These are phyloP conservation scores for Trametes gibbosa DNA, from an alignment of 768 basidiomycete genomes.

Conservation along the genomic window DNA sequence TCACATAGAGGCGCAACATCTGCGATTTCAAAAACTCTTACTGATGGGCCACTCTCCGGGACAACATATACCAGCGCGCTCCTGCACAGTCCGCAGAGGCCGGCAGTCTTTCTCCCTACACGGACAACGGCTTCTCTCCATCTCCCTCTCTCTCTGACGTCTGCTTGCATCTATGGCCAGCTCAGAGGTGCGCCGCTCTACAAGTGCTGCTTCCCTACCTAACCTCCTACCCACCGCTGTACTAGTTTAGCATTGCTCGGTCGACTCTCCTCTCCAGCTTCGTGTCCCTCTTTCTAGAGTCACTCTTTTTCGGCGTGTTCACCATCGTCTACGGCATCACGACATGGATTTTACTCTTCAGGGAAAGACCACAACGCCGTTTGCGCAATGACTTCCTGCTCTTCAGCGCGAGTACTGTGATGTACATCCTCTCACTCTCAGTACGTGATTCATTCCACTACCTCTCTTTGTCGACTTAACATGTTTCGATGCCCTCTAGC, in stretches of 20 bases:
- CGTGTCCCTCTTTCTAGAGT: slow-evolving; percentile 1
- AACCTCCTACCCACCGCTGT: background rate
- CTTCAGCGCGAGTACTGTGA: slow-evolving; percentile 2
- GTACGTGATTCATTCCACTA: background rate
- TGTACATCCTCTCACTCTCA: slow-evolving; percentile 4
- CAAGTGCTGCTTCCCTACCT: background rate
- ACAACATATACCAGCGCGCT: background rate
- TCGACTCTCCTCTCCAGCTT: background rate
- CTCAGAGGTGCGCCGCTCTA: background rate
- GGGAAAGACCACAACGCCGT: background rate
- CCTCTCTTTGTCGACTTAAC: too few species aligned
- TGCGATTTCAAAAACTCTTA: background rate
- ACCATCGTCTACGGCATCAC: background rate
- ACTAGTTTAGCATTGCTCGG: background rate
- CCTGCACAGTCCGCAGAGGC: background rate
- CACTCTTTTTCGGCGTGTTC: slow-evolving; percentile 6
- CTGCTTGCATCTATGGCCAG: background rate
- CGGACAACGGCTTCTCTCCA: background rate
- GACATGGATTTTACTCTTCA: slow-evolving; percentile 5
- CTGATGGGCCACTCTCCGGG: background rate
- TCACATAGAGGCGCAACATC: background rate
- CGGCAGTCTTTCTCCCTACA: background rate
- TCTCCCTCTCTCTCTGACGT: background rate
- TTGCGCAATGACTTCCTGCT: background rate
- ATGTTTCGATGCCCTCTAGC: background rate